These are phyloP conservation scores for Cryptosporidium meleagridis DNA, from an alignment of 169 alveolate species.

Conservation along the genomic window DNA sequence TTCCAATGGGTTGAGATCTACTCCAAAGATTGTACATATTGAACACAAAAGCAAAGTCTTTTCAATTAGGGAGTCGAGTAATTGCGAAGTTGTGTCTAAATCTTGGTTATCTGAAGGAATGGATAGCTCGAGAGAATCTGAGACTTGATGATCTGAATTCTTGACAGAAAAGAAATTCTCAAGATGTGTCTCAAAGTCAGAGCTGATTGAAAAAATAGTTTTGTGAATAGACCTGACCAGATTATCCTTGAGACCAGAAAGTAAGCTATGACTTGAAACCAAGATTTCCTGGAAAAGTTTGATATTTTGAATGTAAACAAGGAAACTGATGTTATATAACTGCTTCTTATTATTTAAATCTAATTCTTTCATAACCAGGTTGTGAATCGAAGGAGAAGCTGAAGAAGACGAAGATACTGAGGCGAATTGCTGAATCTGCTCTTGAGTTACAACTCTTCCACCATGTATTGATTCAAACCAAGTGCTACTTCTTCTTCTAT, in stretches of 20 bases:
- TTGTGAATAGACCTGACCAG: slow-evolving; percentile 12
- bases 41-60: slow-evolving; percentile 41
- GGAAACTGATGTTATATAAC: neutral
- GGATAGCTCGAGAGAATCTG: neutral
- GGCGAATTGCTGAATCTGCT: neutral
- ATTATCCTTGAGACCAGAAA: slow-evolving; percentile 11
- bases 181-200: neutral
- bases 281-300: slow-evolving; percentile 55
- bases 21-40: slow-evolving; percentile 65
- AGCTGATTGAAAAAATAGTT: neutral
- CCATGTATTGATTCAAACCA: slow-evolving; percentile 65
- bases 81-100: neutral
- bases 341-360: slow-evolving; percentile 6
- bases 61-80: slow-evolving; percentile 12
- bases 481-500: slow-evolving; percentile 69
- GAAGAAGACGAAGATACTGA: neutral
- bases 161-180: neutral
- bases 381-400: neutral
- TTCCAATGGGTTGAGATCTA: slow-evolving; percentile 44
- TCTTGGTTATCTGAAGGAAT: neutral
- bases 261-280: neutral
- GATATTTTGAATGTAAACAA: slow-evolving; percentile 40
- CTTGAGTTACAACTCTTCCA: slow-evolving; percentile 29
- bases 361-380: neutral
- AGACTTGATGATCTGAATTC: neutral